Percentiles rank a stretch among this genome's conserved stretches.
Conservation (phyloP, 352 stramenopile genomes). For the Pythium plurisporium region DNA sequence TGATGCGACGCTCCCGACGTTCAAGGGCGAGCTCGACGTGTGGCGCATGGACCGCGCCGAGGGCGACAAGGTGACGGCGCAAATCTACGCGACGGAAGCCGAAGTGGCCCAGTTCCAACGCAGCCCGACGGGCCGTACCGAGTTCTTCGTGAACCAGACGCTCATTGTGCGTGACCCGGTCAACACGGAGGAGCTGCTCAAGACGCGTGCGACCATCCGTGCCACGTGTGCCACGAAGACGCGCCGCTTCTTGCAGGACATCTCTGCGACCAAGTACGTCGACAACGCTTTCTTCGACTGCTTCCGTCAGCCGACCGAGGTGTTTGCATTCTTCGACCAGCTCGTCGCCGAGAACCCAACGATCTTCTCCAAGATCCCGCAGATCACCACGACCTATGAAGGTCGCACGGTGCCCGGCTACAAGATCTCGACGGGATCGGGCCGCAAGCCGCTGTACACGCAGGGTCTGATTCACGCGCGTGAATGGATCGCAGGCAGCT, state of each 20-base stretch:
- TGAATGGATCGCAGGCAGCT: slow-evolving; percentile 30
- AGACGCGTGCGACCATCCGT: background rate
- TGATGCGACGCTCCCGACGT: slow-evolving; percentile 6
- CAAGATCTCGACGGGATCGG: slow-evolving; percentile 27
- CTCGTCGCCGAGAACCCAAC: slow-evolving; percentile 25
- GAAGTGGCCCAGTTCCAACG: slow-evolving; percentile 8
- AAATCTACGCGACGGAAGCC: slow-evolving; percentile 19
- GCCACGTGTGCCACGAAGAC: slow-evolving; percentile 8
- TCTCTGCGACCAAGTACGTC: slow-evolving; percentile 17
- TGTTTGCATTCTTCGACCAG: slow-evolving; percentile 25
- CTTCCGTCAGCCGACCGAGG: slow-evolving; percentile 25
- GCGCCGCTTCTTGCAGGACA: slow-evolving; percentile 3
- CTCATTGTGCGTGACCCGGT: slow-evolving; percentile 12
- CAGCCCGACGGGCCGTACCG: background rate
- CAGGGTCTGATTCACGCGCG: slow-evolving; percentile 30
- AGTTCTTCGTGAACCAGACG: slow-evolving; percentile 4
- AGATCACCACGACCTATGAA: slow-evolving; percentile 24
- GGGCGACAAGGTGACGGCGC: slow-evolving; percentile 8
- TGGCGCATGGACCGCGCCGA: slow-evolving; percentile 6
- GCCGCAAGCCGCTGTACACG: slow-evolving; percentile 24
- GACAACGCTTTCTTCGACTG: slow-evolving; percentile 35
- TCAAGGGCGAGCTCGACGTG: slow-evolving; percentile 21
- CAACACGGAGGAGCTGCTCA: slow-evolving; percentile 14
- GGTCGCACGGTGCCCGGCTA: slow-evolving; percentile 23
- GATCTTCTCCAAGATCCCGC: slow-evolving; percentile 27